A percentile compares a stretch with the other conserved stretches of the same genome.
phyloP scores from a whole-genome alignment of 2,329 filamentous ascomycete species.

The Chaetomiaceae sp. region DNA sequence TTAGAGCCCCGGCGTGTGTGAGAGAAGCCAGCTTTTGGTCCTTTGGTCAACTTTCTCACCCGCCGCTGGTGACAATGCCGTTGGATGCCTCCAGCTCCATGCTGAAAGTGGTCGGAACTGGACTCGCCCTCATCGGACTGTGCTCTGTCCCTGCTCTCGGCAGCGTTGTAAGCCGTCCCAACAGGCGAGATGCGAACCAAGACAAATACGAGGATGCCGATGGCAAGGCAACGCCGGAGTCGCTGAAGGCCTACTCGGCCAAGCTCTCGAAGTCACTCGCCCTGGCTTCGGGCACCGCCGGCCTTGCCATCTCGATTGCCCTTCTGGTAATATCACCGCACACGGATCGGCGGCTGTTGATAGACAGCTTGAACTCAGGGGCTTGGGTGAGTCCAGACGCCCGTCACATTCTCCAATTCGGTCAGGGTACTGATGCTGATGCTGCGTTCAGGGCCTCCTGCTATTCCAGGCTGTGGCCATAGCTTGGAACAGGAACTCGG shows the following conservation, averaged over 20 bases:
- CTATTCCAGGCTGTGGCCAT: conserved; percentile 48
- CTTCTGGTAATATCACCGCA: conserved; percentile 48
- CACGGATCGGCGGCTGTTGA: conserved; percentile 40
- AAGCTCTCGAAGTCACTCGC: conserved; percentile 52
- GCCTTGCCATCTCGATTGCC: conserved; percentile 52
- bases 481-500: conserved; percentile 44
- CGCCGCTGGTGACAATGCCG: conserved; percentile 21
- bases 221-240: conserved; percentile 61
- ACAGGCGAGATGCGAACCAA: conserved; percentile 30
- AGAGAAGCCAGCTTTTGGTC: no score
- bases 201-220: conserved; percentile 64
- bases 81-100: conserved; percentile 27
- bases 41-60: neutral
- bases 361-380: conserved; percentile 56
- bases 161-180: conserved; percentile 27
- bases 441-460: conserved; percentile 41
- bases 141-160: conserved; percentile 30
- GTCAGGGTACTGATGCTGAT: conserved; percentile 14
- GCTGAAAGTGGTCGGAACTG: conserved; percentile 26
- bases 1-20: no score
- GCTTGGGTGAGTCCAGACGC: conserved; percentile 53
- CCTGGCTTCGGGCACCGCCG: conserved; percentile 48
- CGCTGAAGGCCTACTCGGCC: conserved; percentile 57
- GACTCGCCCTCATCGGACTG: conserved; percentile 29
- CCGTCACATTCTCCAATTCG: conserved; percentile 22